These are phyloP conservation scores for Tilletia indica DNA, from an alignment of 1,284 basidiomycete genomes.

Conservation along the genomic window DNA sequence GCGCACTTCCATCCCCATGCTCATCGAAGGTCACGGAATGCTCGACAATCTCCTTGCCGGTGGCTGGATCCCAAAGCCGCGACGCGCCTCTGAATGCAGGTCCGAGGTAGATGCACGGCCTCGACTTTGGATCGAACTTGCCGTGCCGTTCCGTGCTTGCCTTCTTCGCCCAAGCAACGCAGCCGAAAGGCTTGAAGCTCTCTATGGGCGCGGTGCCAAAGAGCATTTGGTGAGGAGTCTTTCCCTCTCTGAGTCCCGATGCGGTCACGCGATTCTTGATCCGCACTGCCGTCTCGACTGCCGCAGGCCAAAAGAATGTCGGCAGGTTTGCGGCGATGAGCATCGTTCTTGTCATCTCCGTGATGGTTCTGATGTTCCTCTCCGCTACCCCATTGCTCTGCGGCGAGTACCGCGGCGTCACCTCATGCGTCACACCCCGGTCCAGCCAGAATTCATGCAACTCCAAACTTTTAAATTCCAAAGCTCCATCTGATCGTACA, in stretches of 20 bases:
- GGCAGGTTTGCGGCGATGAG: constrained; percentile 3
- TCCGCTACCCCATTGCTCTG: constrained; percentile 13
- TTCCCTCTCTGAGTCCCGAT: neutral
- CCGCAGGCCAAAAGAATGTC: constrained; percentile 11
- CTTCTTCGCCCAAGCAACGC: constrained; percentile 9
- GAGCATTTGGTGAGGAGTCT: neutral
- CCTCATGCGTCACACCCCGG: constrained; percentile 4
- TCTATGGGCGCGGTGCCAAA: neutral
- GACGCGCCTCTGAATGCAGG: neutral
- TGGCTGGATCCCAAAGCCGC: neutral
- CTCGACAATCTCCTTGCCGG: neutral
- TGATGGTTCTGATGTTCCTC: neutral
- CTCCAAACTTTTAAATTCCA: neutral
- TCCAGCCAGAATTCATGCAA: constrained; percentile 9
- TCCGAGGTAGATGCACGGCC: neutral
- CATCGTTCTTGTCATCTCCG: constrained; percentile 11
- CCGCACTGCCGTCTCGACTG: neutral
- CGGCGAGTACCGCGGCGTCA: constrained; percentile 6
- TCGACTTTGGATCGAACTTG: constrained; percentile 7
- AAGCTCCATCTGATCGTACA: constrained; percentile 3
- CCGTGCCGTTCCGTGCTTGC: neutral
- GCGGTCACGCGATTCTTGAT: constrained; percentile 5
- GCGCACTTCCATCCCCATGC: neutral
- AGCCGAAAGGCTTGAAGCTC: neutral
- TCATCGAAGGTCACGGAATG: neutral